Evolutionary conservation across 257 asterid species (phyloP).

Genomic region (Mitragyna speciosa): DNA sequence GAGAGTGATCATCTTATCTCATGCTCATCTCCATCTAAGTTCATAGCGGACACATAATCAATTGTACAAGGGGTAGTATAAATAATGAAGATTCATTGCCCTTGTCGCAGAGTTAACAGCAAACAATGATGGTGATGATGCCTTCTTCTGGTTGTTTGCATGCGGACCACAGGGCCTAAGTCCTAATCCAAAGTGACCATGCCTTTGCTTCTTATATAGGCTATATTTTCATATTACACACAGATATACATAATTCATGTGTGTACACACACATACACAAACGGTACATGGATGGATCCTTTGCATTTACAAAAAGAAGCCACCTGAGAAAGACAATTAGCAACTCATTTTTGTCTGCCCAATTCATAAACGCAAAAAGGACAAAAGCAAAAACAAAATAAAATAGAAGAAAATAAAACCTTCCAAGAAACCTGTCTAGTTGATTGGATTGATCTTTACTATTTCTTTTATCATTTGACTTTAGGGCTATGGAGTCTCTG

Average conservation of each 20-base stretch:
- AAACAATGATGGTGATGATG: constrained; percentile 21
- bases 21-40: background rate
- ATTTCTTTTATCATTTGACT: too few relatives aligned
- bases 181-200: background rate
- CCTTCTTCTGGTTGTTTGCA: constrained; percentile 18
- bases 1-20: background rate
- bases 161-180: constrained; percentile 23
- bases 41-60: background rate
- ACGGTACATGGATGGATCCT: background rate
- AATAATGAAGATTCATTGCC: constrained; percentile 23
- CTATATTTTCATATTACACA: too few relatives aligned
- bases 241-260: too few relatives aligned
- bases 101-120: constrained; percentile 18
- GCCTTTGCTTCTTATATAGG: background rate
- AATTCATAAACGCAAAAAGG: too few relatives aligned
- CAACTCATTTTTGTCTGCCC: too few relatives aligned
- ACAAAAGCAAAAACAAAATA: too few relatives aligned
- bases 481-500: too few relatives aligned
- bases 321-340: too few relatives aligned
- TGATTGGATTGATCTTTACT: too few relatives aligned
- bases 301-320: background rate
- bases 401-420: too few relatives aligned
- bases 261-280: too few relatives aligned
- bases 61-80: background rate
- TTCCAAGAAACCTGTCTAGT: too few relatives aligned